Base-by-base conservation (phyloP, 1,284 basidiomycete species). In the Ceratobasidium sp. region DNA sequence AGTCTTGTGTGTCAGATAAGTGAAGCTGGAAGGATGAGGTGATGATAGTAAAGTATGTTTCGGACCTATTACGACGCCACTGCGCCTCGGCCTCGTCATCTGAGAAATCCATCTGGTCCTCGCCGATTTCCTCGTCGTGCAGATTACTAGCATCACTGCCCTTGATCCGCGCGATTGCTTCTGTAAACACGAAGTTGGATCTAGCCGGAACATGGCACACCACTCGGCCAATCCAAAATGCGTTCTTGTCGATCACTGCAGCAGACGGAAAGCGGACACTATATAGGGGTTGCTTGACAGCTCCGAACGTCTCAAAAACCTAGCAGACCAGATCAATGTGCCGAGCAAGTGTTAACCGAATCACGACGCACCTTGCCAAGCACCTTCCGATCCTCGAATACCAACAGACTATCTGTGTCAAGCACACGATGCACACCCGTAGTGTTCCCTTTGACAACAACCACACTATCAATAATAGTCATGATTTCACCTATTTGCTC, bases 101-200 rank as follows among this genome's bases (percentile, higher is more conserved):
- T 5, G 93, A 95, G 80, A 95, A 97, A 79, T 97, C 95, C 22
- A 94, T 79, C 79, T 97, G 95, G 73, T 94, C 89, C 15, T 93
- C 94, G 1, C 85, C 92, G 0, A 93, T 91, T 80, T 97, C 95
- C 82, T 97, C 95, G 79, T 97, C 95, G 79, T 94, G 90, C 7
- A 95, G 87, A 81, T 97, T 97, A 80, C 93, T 95, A n/a, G 95
- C 95, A 78, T 97, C 95, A 79, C 93, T 95, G 48, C 95, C 95
- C 80, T 91, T 95, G 59, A 88, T 77, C 31, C 83, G 85, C 75
- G 86, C 86, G 48, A 97, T 87, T 64, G 89, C 87, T 56, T 86
- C 85, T 11, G 95, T 86, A 79, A 93, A 93, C 47, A 96, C 91
- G 79, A 94, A 95, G 60, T 88, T 87, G 82, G 93, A 95, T 56